Conservation (phyloP, 495 filamentous ascomycete species). For the Symbiotaphrina buchneri region DNA sequence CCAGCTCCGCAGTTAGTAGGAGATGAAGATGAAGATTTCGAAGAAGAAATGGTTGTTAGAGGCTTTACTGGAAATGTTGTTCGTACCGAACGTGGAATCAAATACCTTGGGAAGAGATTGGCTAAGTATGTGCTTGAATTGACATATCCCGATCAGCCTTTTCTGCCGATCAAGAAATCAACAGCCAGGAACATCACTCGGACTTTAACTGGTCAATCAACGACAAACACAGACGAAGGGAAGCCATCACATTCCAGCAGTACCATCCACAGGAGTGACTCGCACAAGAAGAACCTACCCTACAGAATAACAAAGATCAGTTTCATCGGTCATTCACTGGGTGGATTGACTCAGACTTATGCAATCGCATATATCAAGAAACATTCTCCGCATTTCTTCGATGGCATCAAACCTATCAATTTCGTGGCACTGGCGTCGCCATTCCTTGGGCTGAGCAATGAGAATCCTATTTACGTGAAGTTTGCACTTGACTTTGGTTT, state of each 20-base stretch:
- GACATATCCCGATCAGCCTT: slow-evolving; percentile 84
- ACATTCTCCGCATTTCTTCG: slow-evolving; percentile 80
- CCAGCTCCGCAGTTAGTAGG: slow-evolving; percentile 19
- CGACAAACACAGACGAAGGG: slow-evolving; percentile 9
- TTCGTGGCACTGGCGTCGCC: slow-evolving; percentile 85
- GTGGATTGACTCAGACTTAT: slow-evolving; percentile 81
- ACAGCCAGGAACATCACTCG: slow-evolving; percentile 13
- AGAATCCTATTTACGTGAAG: slow-evolving; percentile 91
- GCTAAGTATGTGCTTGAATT: slow-evolving; percentile 77
- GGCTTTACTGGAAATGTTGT: slow-evolving; percentile 80
- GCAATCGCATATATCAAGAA: slow-evolving; percentile 96
- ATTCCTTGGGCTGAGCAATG: slow-evolving; percentile 83
- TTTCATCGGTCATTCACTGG: slow-evolving; percentile 84
- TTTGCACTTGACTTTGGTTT: slow-evolving; percentile 93
- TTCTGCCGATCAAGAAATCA: slow-evolving; percentile 41
- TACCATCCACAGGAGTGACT: slow-evolving; percentile 20
- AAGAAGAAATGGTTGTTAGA: slow-evolving; percentile 83
- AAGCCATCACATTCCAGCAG: slow-evolving; percentile 27
- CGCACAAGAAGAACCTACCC: slow-evolving; percentile 24
- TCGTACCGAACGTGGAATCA: slow-evolving; percentile 82
- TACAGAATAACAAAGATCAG: slow-evolving; percentile 91
- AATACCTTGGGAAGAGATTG: slow-evolving; percentile 84
- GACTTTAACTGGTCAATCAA: slow-evolving; percentile 10
- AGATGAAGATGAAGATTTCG: slow-evolving; percentile 35
- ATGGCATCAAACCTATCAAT: slow-evolving; percentile 69